Base-by-base conservation (phyloP, 768 basidiomycete genomes). In the Lactarius evosmus region DNA sequence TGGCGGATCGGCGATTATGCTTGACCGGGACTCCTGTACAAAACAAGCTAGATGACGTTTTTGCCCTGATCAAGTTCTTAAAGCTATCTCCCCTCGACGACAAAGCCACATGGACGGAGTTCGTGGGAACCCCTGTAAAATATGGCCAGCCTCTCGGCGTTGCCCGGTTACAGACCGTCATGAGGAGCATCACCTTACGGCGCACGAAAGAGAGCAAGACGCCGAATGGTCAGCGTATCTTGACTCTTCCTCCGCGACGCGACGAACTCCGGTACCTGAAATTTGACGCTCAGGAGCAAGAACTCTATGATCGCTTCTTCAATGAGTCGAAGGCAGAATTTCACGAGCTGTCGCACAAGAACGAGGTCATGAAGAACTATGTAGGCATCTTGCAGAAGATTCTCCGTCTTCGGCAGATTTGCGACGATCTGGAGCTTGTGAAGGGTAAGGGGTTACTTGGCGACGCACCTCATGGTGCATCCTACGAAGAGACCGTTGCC, bases 11-110 rank as follows among this genome's bases (percentile, higher is more conserved):
- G 58, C 87, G 97, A 17, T 79, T 98, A 49, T 95, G 93, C 74
- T 79, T 99, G 44, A 95, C 95, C n/a, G 97, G 97, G 61, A 99
- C 97, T 8, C 97, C 97, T 1, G 94, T 99, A 40, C 97, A 99
- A 78, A 99, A 99, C 81, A 97, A 96, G 75, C 84, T 98, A 58
- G 97, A 98, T 76, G 97, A 99, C 72, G 89, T 99, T 56, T 98
- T 89, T 75, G 97, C 97, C 5, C 80, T 99, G 63, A 87, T 99
- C 81, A 97, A 97, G 76, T 98, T 99, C 77, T 77, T 99, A 60
- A 89, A 95, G 25, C 75, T 98, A 70, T 83, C 86, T 27, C 97
- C 97, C 1, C 88, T 98, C 69, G 91, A 97, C 71, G 94, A 98
- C 74, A 95, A 95, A 76, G 86, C 85, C 60, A 76, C 87, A 14